phyloP scores from a whole-genome alignment of 2,329 filamentous ascomycete species.

The Colletotrichum truncatum region DNA sequence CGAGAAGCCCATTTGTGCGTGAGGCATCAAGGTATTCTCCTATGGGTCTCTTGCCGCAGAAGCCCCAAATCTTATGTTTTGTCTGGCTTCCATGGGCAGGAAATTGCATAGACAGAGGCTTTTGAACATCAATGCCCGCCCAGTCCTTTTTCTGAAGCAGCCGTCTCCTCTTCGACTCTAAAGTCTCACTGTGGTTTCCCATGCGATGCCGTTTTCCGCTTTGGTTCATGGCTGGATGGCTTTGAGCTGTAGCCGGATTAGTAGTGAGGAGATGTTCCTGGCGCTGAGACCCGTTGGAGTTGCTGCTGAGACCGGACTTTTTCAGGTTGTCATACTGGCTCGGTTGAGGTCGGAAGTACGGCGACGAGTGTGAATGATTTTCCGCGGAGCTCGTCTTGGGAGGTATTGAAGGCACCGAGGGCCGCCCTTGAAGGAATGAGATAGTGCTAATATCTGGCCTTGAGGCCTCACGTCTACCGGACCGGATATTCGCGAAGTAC shows the following conservation, averaged over 20 bases:
- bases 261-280: background rate
- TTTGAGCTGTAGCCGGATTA: background rate
- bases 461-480: background rate
- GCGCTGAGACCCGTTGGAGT: background rate
- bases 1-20: background rate
- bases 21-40: background rate
- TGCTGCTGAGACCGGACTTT: background rate
- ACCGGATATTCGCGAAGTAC: conserved; percentile 47
- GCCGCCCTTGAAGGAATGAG: conserved; percentile 38
- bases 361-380: background rate
- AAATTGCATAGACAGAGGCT: conserved; percentile 33
- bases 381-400: background rate
- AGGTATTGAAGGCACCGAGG: background rate
- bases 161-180: conserved; percentile 28
- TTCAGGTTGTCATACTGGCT: conserved; percentile 26
- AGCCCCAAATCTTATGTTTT: conserved; percentile 23
- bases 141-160: conserved; percentile 35
- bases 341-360: conserved; percentile 29
- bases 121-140: conserved; percentile 43
- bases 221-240: background rate
- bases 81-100: background rate
- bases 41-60: background rate
- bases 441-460: background rate
- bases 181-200: background rate
- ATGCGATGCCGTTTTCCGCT: background rate